Percentiles rank a stretch among this genome's conserved stretches.
Conservation (phyloP, 2,329 filamentous ascomycete species). For the Trichoderma guizhouense region DNA sequence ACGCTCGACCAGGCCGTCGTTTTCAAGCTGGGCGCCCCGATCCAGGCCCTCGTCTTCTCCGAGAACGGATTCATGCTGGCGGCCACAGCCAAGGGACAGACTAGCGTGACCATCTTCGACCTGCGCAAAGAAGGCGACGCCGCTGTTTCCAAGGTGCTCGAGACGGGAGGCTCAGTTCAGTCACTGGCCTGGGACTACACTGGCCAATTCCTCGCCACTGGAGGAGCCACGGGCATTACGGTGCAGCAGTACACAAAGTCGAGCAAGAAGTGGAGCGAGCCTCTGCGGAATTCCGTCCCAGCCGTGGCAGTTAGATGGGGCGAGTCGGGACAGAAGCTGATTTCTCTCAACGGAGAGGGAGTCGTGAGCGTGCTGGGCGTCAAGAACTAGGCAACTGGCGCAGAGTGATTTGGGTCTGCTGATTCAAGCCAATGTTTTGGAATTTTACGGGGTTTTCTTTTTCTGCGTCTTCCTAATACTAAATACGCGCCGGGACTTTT, state of each 20-base stretch:
- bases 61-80: conserved; percentile 98
- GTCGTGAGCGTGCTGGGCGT: conserved; percentile 65
- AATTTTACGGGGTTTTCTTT: background rate
- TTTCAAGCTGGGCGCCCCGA: conserved; percentile 65
- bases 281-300: conserved; percentile 70
- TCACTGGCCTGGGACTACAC: conserved; percentile 89
- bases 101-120: conserved; percentile 82
- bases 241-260: conserved; percentile 89
- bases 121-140: conserved; percentile 86
- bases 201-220: conserved; percentile 84
- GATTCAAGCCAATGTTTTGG: background rate
- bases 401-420: background rate
- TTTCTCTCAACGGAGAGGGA: conserved; percentile 73
- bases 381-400: conserved; percentile 1
- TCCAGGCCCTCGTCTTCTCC: conserved; percentile 79
- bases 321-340: conserved; percentile 65
- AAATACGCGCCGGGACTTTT: background rate
- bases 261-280: conserved; percentile 85
- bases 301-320: conserved; percentile 78
- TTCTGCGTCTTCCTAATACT: background rate
- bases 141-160: conserved; percentile 76
- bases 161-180: conserved; percentile 75
- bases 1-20: conserved; percentile 72
- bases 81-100: conserved; percentile 72
- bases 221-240: conserved; percentile 73